Percentiles rank a stretch among this genome's conserved stretches.
These are phyloP conservation scores for Parasitella parasitica DNA, from an alignment of 371 early-diverging fungal genomes.

Conservation along the genomic window DNA sequence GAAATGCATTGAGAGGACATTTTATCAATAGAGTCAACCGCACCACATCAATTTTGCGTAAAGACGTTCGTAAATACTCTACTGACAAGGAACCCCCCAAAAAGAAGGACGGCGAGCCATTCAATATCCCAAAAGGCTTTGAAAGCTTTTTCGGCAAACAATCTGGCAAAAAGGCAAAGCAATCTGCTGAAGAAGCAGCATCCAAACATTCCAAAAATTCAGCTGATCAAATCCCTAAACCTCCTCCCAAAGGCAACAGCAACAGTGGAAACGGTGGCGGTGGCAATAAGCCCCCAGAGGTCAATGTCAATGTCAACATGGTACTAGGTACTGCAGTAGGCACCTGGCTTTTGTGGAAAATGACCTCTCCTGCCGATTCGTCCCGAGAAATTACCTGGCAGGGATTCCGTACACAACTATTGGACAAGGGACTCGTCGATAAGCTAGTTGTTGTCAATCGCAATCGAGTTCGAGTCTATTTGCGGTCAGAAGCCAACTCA, in stretches of 20 bases:
- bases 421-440: conserved; percentile 92
- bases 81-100: conserved; percentile 27
- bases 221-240: conserved; percentile 32
- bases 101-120: conserved; percentile 24
- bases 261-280: neutral
- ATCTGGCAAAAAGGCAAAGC: conserved; percentile 20
- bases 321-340: conserved; percentile 52
- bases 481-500: conserved; percentile 68
- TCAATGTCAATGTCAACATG: conserved; percentile 38
- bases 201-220: conserved; percentile 23
- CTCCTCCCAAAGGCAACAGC: conserved; percentile 14
- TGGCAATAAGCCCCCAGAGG: conserved; percentile 23
- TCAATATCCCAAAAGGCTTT: conserved; percentile 45
- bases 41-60: conserved; percentile 11
- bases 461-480: conserved; percentile 75
- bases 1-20: conserved; percentile 3
- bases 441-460: conserved; percentile 86
- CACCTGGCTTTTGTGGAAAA: conserved; percentile 51
- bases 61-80: conserved; percentile 24
- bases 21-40: neutral
- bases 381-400: conserved; percentile 86
- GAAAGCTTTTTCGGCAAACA: conserved; percentile 44
- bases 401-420: conserved; percentile 84
- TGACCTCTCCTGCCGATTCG: conserved; percentile 46
- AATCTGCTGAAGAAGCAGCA: conserved; percentile 27